Conservation (phyloP, 1,139 yeast species). For the Lodderomyces metapsilosis region DNA sequence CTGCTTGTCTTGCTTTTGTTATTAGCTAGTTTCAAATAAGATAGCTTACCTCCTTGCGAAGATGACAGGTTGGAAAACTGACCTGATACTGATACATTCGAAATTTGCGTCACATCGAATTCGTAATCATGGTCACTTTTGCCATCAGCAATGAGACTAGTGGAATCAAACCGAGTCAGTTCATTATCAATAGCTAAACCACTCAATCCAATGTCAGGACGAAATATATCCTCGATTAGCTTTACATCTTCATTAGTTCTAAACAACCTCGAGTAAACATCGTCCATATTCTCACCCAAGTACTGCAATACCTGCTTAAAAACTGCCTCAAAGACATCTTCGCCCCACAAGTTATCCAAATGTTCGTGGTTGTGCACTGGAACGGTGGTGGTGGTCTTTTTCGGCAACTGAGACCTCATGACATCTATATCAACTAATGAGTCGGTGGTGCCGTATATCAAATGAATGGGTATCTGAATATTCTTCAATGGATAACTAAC, state of each 20-base stretch:
- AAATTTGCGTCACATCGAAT: not conserved
- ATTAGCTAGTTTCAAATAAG: not conserved
- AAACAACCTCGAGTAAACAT: constrained; percentile 12
- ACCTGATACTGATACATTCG: not conserved
- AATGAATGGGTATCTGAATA: constrained; percentile 66
- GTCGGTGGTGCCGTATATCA: constrained; percentile 79
- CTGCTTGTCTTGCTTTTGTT: not conserved
- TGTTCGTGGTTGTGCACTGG: constrained; percentile 75
- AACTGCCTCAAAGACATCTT: constrained; percentile 50
- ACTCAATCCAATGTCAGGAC: not conserved
- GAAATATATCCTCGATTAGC: constrained; percentile 14
- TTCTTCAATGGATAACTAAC: constrained; percentile 49
- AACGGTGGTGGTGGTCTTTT: constrained; percentile 29
- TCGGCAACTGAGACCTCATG: constrained; percentile 58
- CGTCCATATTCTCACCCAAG: constrained; percentile 24
- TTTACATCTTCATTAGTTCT: constrained; percentile 6
- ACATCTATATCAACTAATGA: constrained; percentile 82
- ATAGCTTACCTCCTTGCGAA: not conserved
- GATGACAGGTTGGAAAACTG: not conserved
- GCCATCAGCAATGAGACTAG: not conserved
- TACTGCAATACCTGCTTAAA: constrained; percentile 49
- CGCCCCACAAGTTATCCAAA: constrained; percentile 87
- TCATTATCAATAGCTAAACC: not conserved
- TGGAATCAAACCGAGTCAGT: not conserved
- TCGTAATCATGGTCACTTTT: not conserved